Percentiles rank a stretch among this genome's conserved stretches.
These are phyloP conservation scores for Lagerstroemia speciosa DNA, from an alignment of 345 rosid genomes.

Conservation along the genomic window DNA sequence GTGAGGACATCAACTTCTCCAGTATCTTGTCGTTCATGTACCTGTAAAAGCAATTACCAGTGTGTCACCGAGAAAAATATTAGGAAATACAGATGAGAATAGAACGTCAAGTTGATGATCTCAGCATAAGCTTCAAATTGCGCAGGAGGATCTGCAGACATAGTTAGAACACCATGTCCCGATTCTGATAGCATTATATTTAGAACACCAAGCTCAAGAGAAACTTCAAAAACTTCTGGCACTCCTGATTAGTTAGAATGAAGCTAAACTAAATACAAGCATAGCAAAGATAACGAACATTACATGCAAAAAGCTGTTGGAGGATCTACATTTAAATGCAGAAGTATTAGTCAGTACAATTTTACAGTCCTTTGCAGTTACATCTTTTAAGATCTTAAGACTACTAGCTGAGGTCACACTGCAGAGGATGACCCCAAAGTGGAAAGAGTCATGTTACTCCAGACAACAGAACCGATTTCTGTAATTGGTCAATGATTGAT, in stretches of 20 bases:
- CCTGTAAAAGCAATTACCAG: constrained; percentile 30
- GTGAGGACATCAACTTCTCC: constrained; percentile 92
- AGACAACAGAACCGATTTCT: neutral
- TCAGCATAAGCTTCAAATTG: neutral
- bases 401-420: neutral
- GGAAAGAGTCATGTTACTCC: neutral
- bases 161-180: neutral
- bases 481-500: neutral
- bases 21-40: constrained; percentile 75
- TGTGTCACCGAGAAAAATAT: neutral
- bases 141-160: neutral
- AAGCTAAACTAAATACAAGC: neutral
- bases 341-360: neutral
- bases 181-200: neutral
- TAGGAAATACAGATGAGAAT: neutral
- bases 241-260: neutral
- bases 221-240: no score
- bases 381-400: neutral
- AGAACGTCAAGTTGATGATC: neutral
- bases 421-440: neutral
- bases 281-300: neutral
- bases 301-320: neutral
- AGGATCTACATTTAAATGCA: neutral
- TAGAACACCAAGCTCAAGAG: no score
- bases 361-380: neutral